Base-by-base conservation (phyloP, 805 yeast species). In the Wickerhamomyces tratensis region DNA sequence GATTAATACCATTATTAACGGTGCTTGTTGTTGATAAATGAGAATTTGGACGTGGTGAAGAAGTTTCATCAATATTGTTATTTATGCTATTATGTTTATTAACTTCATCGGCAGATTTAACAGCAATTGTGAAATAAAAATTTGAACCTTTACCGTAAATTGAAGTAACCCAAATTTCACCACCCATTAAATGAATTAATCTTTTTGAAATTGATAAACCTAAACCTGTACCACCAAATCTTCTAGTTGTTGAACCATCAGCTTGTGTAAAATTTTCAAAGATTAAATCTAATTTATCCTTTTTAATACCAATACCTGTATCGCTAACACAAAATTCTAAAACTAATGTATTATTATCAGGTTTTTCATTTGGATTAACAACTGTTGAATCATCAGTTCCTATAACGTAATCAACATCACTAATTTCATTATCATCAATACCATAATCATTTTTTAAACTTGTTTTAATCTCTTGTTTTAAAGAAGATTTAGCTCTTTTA, bases 211-310 rank as follows among this genome's bases (percentile, higher is more conserved):
- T 84, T 3, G 89, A 82, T 42, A 84, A 69, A 11, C 94, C 94
- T 38, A 84, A 69, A 49, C 94, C 94, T 7, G 93, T 85, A 52
- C 94, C 94, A 50, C 93, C 94, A 57, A 85, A 85, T 59, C 83
- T 84, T 57, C 93, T 73, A 2, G 93, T 84, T 4, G 94, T 84
- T 6, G 91, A 82, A 39, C 94, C 94, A 62, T 84, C 94, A 7
- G 93, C 93, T 59, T 84, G 94, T 54, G 93, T 81, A 66, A 84
- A 84, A 5, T 87, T 84, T 54, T 84, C 93, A 53, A 85, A 85
- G 51, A 85, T 85, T 35, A 86, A 69, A 33, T 86, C 93, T 33
- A 85, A 68, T 56, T 86, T 85, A 56, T 83, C 93, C 56, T 74
- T 77, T 57, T 80, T 83, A 49, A 84, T 84, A 50, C 94, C 94